Evolutionary conservation across 176 grass and related monocot genomes (phyloP).

Genomic region (Cenchrus americanus): DNA sequence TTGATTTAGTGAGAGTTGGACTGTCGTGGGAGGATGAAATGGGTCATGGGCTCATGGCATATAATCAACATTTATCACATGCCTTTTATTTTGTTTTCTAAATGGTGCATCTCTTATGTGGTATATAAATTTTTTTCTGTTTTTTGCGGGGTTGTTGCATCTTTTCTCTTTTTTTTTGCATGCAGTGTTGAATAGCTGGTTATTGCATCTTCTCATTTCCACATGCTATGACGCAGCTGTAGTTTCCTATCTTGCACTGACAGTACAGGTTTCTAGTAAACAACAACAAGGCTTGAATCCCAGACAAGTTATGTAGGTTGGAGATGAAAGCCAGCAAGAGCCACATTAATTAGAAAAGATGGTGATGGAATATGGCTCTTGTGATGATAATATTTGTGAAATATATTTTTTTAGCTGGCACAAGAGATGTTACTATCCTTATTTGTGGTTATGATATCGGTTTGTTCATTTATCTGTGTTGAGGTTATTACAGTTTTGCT

Average conservation of each 20-base stretch:
- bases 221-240: no score
- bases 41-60: neutral
- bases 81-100: neutral
- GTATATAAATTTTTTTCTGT: neutral
- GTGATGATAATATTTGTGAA: neutral
- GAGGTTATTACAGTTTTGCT: constrained; percentile 34
- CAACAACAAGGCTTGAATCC: neutral
- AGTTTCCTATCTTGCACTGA: no score
- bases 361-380: neutral
- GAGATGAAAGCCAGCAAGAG: neutral
- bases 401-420: neutral
- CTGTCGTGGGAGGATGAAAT: neutral
- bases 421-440: neutral
- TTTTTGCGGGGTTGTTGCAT: neutral
- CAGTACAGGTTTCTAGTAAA: neutral
- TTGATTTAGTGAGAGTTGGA: neutral
- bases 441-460: constrained; percentile 15
- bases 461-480: constrained; percentile 13
- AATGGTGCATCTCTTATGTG: neutral
- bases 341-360: neutral
- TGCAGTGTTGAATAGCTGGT: neutral
- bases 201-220: neutral
- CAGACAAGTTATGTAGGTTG: neutral
- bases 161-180: neutral
- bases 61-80: neutral